Base-by-base conservation (phyloP, 176 grass and related monocot species). In the Calamus simplicifolius region DNA sequence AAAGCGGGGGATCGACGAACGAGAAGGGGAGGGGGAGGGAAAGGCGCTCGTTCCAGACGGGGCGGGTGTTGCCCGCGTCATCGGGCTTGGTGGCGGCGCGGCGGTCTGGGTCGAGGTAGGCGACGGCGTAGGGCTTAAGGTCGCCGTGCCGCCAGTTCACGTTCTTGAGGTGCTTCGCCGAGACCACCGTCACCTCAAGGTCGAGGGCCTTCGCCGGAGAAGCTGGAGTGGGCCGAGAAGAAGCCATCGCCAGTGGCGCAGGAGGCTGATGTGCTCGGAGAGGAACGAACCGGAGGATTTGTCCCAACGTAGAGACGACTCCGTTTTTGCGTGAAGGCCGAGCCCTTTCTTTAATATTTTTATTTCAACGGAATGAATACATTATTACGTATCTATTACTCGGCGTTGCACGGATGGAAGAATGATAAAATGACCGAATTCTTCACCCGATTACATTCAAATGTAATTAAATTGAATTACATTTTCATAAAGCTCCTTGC, bases 121-220 rank as follows among this genome's bases (percentile, higher is more conserved):
- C 83, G 52, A 95, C 80, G 56, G 73, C 86, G 74, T 95, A 95
- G 67, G 91, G 73, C 58, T 80, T 88, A 64, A 95, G 86, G 43
- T 84, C 77, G n/a, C 86, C 91, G 50, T 78, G 83, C 30, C 82
- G 82, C 91, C 83, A 95, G 86, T 95, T 95, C 74, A 95, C 91
- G 75, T 95, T 95, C 73, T 95, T 95, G 51, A 95, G 77, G 64
- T 95, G 91, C 80, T 90, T 95, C 17, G 80, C 91, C 3, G 83
- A 85, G 56, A 95, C 68, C 51, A 90, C 77, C 15, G 91, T 95
- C 25, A 95, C 59, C 68, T 90, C 91, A 57, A 95, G 82, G 51
- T 90, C 75, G 52, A 86, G 38, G 25, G 71, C 51, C 66, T 74
- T 29, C 54, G 75, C 21, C 6, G 64, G 49, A 1, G 82, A 8